Conservation (phyloP, 208 protist species). For the Crithidia thermophila region DNA sequence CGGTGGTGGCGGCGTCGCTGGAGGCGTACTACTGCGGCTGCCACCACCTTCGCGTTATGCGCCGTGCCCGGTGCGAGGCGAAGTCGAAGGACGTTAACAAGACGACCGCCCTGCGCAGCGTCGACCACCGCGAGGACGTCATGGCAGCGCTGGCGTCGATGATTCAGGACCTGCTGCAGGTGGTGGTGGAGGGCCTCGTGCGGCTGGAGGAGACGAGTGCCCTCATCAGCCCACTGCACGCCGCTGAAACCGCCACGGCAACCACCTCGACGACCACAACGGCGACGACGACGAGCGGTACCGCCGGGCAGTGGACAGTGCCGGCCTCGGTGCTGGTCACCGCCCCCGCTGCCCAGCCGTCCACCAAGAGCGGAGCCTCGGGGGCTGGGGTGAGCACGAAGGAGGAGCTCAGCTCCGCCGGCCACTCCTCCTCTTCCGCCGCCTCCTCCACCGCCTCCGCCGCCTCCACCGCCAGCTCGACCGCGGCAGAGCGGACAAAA, state of each 20-base stretch:
- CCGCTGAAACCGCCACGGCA: conserved; percentile 1
- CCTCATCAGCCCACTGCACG: conserved; percentile 28
- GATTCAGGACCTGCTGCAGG: conserved; percentile 69
- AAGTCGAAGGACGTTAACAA: conserved; percentile 17
- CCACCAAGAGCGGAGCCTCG: no score
- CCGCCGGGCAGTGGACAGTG: neutral
- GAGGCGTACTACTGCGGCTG: conserved; percentile 36
- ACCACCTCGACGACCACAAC: neutral
- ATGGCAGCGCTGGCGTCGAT: conserved; percentile 26
- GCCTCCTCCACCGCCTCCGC: neutral
- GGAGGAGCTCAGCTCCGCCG: conserved; percentile 4
- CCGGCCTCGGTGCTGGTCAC: neutral
- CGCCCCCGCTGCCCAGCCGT: neutral
- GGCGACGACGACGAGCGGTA: neutral
- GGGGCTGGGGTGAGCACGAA: no score
- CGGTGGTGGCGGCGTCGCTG: conserved; percentile 61
- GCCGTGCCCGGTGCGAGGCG: conserved; percentile 6
- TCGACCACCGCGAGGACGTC: conserved; percentile 9
- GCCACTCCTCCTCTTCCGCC: conserved; percentile 1
- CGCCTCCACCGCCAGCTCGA: neutral
- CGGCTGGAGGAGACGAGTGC: conserved; percentile 69
- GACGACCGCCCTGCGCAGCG: conserved; percentile 1
- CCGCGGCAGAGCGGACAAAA: neutral
- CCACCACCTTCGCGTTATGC: conserved; percentile 27
- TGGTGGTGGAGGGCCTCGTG: conserved; percentile 76